These are phyloP conservation scores for Hypomontagnella submonticulosa DNA, from an alignment of 495 filamentous ascomycete species.

Conservation along the genomic window DNA sequence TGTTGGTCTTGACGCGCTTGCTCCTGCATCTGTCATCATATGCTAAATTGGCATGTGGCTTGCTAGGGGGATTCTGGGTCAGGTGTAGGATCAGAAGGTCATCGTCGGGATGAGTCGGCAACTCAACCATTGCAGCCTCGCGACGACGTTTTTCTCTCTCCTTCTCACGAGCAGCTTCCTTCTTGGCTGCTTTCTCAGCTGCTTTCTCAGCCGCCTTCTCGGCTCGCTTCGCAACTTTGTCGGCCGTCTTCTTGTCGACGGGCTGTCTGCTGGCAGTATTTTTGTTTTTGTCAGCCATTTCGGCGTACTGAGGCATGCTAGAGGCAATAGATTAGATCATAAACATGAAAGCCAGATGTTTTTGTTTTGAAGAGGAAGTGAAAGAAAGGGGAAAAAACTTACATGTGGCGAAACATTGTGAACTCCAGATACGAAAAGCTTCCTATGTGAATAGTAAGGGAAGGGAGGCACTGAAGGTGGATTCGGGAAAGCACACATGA, in stretches of 20 bases:
- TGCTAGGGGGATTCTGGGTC: constrained; percentile 5
- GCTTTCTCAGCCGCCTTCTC: background rate
- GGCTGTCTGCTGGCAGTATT: too few species aligned
- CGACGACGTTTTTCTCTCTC: background rate
- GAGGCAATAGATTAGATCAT: too few species aligned
- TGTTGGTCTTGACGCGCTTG: constrained; percentile 3
- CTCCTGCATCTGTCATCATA: constrained; percentile 12
- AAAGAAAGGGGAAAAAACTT: too few species aligned
- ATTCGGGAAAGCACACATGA: too few species aligned
- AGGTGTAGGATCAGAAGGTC: background rate
- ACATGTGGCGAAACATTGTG: too few species aligned
- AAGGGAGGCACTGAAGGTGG: too few species aligned
- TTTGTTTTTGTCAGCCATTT: too few species aligned
- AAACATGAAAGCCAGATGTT: too few species aligned
- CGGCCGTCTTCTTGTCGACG: too few species aligned
- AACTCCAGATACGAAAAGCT: too few species aligned
- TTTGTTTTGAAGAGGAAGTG: too few species aligned
- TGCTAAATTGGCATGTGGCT: constrained; percentile 3
- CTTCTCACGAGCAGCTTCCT: constrained; percentile 12
- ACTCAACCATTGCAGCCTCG: constrained; percentile 6
- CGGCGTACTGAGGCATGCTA: background rate
- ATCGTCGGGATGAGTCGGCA: constrained; percentile 6
- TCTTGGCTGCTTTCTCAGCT: constrained; percentile 3
- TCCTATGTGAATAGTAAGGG: too few species aligned
- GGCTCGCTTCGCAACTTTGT: background rate